Evolutionary conservation across 768 basidiomycete genomes (phyloP).

Genomic region (Cystobasidium ongulense): DNA sequence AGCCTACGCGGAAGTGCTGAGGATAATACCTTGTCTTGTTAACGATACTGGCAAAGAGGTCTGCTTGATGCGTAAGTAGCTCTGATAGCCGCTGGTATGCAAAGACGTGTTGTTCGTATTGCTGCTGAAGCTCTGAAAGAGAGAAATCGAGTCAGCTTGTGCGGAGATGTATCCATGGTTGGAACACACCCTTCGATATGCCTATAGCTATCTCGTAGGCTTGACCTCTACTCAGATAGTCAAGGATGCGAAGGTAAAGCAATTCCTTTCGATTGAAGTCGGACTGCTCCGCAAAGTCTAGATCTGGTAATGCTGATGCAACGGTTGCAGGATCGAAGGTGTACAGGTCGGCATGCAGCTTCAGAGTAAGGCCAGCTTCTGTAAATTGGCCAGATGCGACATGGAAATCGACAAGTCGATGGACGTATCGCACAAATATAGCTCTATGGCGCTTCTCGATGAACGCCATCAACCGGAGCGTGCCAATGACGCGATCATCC

Average conservation of each 20-base stretch:
- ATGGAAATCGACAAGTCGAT: constrained; percentile 24
- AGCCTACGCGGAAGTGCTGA: constrained; percentile 83
- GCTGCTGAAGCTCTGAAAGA: constrained; percentile 61
- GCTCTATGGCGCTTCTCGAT: constrained; percentile 24
- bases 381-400: constrained; percentile 67
- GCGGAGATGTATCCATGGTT: constrained; percentile 50
- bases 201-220: constrained; percentile 95
- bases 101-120: constrained; percentile 60
- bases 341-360: constrained; percentile 85
- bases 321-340: constrained; percentile 77
- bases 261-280: constrained; percentile 93
- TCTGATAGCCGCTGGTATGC: constrained; percentile 51
- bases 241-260: constrained; percentile 79
- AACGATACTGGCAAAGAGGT: constrained; percentile 39
- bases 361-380: constrained; percentile 85
- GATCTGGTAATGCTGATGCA: constrained; percentile 77
- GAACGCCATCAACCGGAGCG: constrained; percentile 50
- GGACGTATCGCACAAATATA: constrained; percentile 35
- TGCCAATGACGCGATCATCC: constrained; percentile 88
- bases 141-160: neutral
- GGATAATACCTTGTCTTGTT: constrained; percentile 36
- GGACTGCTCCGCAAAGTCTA: constrained; percentile 81
- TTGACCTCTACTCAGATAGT: constrained; percentile 88
- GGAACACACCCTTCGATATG: constrained; percentile 73
- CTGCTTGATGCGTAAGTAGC: constrained; percentile 40